Evolutionary conservation across 2,329 filamentous ascomycete species (phyloP).

Genomic region (Cladophialophora exuberans): DNA sequence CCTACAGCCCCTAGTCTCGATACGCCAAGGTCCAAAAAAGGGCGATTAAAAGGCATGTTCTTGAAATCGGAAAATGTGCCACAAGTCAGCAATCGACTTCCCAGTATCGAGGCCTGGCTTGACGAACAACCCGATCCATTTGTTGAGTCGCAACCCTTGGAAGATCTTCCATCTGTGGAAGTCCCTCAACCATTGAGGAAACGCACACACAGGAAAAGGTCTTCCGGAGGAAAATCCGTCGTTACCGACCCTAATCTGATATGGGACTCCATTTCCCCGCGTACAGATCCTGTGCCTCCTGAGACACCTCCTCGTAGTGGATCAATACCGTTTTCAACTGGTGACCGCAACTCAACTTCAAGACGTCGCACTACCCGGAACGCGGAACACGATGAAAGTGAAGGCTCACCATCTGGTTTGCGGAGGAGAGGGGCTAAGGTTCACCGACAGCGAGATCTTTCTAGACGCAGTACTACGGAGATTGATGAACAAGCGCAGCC

Average conservation of each 20-base stretch:
- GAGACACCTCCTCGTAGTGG: not conserved
- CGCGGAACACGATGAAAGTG: constrained; percentile 16
- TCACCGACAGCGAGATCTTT: constrained; percentile 13
- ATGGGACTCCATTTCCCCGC: constrained; percentile 31
- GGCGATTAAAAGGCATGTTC: constrained; percentile 50
- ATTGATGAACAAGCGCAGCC: not conserved
- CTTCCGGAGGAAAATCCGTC: constrained; percentile 28
- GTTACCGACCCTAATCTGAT: constrained; percentile 33
- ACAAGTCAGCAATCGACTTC: constrained; percentile 48
- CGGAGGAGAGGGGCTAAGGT: constrained; percentile 35
- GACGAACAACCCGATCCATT: constrained; percentile 60
- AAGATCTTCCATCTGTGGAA: constrained; percentile 37
- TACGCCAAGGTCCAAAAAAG: constrained; percentile 34
- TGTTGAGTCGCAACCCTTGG: constrained; percentile 40
- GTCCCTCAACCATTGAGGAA: constrained; percentile 47
- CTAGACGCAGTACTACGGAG: constrained; percentile 14
- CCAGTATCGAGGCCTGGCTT: constrained; percentile 66
- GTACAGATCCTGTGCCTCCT: constrained; percentile 14
- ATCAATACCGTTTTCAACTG: constrained; percentile 11
- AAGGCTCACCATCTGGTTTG: constrained; percentile 32
- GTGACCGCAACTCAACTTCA: constrained; percentile 11
- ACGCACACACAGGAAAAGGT: constrained; percentile 41
- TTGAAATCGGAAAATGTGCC: constrained; percentile 43
- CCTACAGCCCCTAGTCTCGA: constrained; percentile 31
- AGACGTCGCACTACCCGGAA: constrained; percentile 8